Evolutionary conservation across 805 yeast species (phyloP).

Genomic region (Starmerella apicola): DNA sequence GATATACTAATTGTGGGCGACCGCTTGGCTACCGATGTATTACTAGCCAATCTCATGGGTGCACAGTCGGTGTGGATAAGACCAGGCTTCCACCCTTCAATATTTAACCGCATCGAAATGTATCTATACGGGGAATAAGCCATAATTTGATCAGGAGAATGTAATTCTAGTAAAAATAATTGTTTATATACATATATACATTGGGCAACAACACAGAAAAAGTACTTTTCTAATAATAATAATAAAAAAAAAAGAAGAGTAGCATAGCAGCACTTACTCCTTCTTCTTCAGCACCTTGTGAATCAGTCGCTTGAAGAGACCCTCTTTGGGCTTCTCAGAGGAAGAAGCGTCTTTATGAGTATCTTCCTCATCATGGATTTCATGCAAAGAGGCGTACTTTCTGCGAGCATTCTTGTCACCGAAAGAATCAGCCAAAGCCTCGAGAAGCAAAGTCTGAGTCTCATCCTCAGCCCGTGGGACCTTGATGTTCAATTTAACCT

Average conservation of each 20-base stretch:
- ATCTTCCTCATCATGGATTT: constrained; percentile 17
- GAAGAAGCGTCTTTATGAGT: neutral
- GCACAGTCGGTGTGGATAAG: constrained; percentile 71
- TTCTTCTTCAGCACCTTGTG: constrained; percentile 26
- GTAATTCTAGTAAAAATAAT: neutral
- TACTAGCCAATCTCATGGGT: constrained; percentile 93
- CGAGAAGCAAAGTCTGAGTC: constrained; percentile 77
- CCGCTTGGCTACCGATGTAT: constrained; percentile 75
- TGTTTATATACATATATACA: constrained; percentile 1
- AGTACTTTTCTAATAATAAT: neutral
- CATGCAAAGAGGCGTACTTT: constrained; percentile 31
- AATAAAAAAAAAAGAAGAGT: no score
- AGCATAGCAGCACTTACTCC: no score
- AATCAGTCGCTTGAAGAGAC: constrained; percentile 27
- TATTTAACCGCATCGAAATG: constrained; percentile 17
- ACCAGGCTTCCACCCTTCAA: constrained; percentile 49
- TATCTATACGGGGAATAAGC: constrained; percentile 9
- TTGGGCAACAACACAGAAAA: no score
- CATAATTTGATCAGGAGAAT: neutral
- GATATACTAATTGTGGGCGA: constrained; percentile 86
- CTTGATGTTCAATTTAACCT: constrained; percentile 57
- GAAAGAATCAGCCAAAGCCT: constrained; percentile 85
- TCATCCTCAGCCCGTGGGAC: constrained; percentile 66
- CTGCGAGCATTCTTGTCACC: constrained; percentile 71
- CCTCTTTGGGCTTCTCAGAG: constrained; percentile 16